phyloP scores from a whole-genome alignment of 2,329 filamentous ascomycete species.

The Lasiodiplodia sp. region DNA sequence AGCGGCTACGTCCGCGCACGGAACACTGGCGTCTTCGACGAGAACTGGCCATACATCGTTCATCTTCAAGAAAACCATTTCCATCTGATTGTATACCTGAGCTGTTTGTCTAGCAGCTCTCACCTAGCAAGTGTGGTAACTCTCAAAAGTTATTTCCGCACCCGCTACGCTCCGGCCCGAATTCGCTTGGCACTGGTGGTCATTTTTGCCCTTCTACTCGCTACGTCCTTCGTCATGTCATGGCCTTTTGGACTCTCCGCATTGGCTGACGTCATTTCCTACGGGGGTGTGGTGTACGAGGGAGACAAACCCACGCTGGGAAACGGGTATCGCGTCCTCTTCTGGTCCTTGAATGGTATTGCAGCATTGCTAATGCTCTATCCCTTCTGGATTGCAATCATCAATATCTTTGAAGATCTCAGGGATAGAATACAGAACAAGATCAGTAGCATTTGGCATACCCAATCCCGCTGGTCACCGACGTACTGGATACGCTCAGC shows the following conservation, averaged over 20 bases:
- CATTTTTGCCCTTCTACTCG: conserved; percentile 39
- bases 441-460: not conserved
- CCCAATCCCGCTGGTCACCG: not conserved
- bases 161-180: conserved; percentile 41
- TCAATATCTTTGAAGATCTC: conserved; percentile 9
- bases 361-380: conserved; percentile 3
- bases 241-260: conserved; percentile 30
- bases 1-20: conserved; percentile 38
- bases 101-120: conserved; percentile 41
- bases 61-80: not conserved
- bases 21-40: not conserved
- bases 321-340: not conserved
- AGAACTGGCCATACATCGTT: not conserved
- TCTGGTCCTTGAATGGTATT: conserved; percentile 4
- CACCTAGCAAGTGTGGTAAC: conserved; percentile 45
- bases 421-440: not conserved
- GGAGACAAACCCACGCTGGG: not conserved
- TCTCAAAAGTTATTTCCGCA: conserved; percentile 42
- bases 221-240: conserved; percentile 39
- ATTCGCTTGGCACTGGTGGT: conserved; percentile 40
- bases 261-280: not conserved
- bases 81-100: conserved; percentile 41
- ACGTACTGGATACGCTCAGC: not conserved
- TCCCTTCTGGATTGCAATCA: conserved; percentile 19
- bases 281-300: not conserved